Percentiles rank a stretch among this genome's conserved stretches.
phyloP scores from a whole-genome alignment of 2,329 filamentous ascomycete species.

The Nannizzia gypsea region DNA sequence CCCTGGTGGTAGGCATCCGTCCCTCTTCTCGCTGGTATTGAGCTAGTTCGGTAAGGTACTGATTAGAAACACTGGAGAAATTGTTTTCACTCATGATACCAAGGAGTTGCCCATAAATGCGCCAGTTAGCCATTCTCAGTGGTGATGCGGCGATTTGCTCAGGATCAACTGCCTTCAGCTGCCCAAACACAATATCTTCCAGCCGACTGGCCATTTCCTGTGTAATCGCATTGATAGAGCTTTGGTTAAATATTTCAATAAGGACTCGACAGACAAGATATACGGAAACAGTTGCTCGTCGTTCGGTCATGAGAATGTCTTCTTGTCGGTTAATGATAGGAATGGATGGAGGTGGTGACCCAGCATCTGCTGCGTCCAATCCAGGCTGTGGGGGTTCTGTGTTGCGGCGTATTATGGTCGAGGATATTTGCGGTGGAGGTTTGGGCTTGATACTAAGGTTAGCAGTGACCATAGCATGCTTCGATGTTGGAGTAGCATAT shows the following conservation, averaged over 20 bases:
- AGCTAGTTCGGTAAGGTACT: conserved; percentile 73
- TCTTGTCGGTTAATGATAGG: conserved; percentile 47
- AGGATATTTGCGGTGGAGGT: conserved; percentile 29
- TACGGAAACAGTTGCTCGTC: conserved; percentile 85
- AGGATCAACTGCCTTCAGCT: conserved; percentile 76
- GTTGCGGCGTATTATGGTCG: conserved; percentile 53
- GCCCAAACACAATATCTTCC: conserved; percentile 92
- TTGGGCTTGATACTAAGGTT: conserved; percentile 17
- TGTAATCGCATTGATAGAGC: conserved; percentile 68
- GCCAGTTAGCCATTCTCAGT: conserved; percentile 87
- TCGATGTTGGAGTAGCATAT: conserved; percentile 7
- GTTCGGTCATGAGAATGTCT: conserved; percentile 66
- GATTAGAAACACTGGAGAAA: conserved; percentile 69
- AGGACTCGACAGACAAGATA: conserved; percentile 90
- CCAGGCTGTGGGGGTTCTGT: conserved; percentile 54
- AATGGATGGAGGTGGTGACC: conserved; percentile 18
- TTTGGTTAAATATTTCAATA: conserved; percentile 88
- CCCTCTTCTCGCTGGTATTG: conserved; percentile 63
- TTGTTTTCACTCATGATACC: conserved; percentile 95
- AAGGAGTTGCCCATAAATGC: conserved; percentile 79
- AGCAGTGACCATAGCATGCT: neutral
- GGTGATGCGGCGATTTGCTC: conserved; percentile 60
- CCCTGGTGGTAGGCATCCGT: conserved; percentile 37
- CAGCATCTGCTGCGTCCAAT: conserved; percentile 25
- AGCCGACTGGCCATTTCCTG: conserved; percentile 87